Percentiles rank a stretch among this genome's conserved stretches.
Conservation (phyloP, 495 filamentous ascomycete species). For the Filosporella fistucella region DNA sequence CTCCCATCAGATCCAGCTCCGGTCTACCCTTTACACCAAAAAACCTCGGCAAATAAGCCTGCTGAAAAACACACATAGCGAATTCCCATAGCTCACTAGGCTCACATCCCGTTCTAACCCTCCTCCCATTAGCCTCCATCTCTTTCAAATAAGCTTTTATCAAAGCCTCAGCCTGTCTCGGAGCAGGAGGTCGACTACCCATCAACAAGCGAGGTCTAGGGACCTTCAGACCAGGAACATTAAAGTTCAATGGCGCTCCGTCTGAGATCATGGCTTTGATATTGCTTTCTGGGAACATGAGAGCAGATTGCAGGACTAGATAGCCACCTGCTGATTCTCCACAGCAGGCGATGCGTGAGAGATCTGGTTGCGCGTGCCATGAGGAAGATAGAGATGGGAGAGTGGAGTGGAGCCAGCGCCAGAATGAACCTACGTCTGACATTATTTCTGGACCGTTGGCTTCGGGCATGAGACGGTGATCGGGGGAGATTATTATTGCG, state of each 20-base stretch:
- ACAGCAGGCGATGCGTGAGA: slow-evolving; percentile 7
- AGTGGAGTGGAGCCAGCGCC: slow-evolving; percentile 36
- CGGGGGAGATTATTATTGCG: slow-evolving; percentile 38
- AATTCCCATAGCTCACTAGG: slow-evolving; percentile 7
- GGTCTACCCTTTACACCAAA: not conserved
- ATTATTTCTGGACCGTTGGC: slow-evolving; percentile 39
- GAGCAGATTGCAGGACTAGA: slow-evolving; percentile 29
- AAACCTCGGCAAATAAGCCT: slow-evolving; percentile 7
- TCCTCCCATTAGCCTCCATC: not conserved
- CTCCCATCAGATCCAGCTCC: not conserved
- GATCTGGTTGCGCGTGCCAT: slow-evolving; percentile 1
- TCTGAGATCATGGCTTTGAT: not conserved
- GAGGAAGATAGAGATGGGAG: slow-evolving; percentile 8
- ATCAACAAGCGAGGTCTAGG: not conserved
- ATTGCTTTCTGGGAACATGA: slow-evolving; percentile 5
- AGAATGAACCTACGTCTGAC: slow-evolving; percentile 44
- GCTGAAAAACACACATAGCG: slow-evolving; percentile 4
- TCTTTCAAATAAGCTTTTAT: slow-evolving; percentile 1
- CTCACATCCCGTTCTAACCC: slow-evolving; percentile 3
- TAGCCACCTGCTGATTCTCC: slow-evolving; percentile 35
- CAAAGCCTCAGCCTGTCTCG: slow-evolving; percentile 6
- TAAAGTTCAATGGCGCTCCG: not conserved
- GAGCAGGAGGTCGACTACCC: not conserved
- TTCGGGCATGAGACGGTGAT: slow-evolving; percentile 50
- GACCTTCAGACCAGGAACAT: not conserved